Evolutionary conservation across 2,329 filamentous ascomycete genomes (phyloP).

Genomic region (Alternaria dauci): DNA sequence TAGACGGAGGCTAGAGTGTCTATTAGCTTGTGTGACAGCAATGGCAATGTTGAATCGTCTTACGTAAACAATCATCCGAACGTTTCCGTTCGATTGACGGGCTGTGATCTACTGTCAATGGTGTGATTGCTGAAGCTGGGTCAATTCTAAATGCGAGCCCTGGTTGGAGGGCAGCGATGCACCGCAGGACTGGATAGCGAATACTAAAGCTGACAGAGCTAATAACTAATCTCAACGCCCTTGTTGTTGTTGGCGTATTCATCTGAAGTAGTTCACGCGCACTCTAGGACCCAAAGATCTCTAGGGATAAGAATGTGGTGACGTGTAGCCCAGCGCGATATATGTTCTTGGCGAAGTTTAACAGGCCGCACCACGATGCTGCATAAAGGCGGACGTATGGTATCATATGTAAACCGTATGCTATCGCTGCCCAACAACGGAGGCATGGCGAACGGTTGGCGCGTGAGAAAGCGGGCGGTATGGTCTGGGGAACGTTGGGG

Average conservation of each 20-base stretch:
- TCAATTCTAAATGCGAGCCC: too few relatives aligned
- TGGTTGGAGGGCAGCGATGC: too few relatives aligned
- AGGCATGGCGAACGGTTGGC: neutral
- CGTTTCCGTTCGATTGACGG: too few relatives aligned
- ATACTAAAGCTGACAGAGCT: too few relatives aligned
- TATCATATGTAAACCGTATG: neutral
- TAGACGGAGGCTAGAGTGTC: too few relatives aligned
- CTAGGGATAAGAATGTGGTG: neutral
- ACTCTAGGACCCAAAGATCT: neutral
- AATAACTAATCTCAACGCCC: too few relatives aligned
- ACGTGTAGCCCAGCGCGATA: neutral
- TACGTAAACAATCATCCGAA: too few relatives aligned
- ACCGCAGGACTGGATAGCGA: too few relatives aligned
- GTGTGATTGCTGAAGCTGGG: too few relatives aligned
- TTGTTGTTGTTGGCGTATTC: too few relatives aligned
- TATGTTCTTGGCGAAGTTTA: neutral
- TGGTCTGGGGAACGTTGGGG: neutral
- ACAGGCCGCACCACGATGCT: neutral
- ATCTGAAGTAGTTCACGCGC: neutral
- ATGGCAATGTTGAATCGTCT: neutral
- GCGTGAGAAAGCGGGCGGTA: neutral
- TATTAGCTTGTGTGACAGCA: neutral
- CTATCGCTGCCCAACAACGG: neutral
- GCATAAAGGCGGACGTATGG: too few relatives aligned
- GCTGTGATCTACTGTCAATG: too few relatives aligned